A percentile compares a stretch with the other conserved stretches of the same genome.
phyloP scores from a whole-genome alignment of 306 rosid species.

The Dicorynia guianensis region DNA sequence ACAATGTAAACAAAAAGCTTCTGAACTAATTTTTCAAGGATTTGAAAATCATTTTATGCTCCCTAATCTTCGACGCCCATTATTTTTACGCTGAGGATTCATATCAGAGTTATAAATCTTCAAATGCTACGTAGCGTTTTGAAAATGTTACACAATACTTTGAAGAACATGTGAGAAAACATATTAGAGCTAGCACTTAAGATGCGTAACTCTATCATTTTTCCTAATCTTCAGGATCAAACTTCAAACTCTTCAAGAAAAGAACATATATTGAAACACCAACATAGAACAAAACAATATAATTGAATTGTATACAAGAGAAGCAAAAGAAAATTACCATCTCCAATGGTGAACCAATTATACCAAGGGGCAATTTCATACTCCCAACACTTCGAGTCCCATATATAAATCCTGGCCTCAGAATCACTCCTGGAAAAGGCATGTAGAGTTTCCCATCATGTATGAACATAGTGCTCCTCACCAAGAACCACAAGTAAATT shows the following conservation, averaged over 20 bases:
- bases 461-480: not conserved
- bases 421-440: constrained; percentile 78
- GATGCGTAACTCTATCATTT: too few relatives aligned
- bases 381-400: constrained; percentile 93
- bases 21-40: constrained; percentile 32
- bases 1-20: not conserved
- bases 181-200: too few relatives aligned
- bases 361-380: constrained; percentile 80
- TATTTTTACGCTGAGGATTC: too few relatives aligned
- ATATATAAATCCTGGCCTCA: constrained; percentile 95
- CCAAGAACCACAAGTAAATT: constrained; percentile 17
- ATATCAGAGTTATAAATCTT: too few relatives aligned
- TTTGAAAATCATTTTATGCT: not conserved
- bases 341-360: constrained; percentile 88
- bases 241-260: too few relatives aligned
- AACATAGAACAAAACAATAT: too few relatives aligned
- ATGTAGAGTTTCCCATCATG: constrained; percentile 30
- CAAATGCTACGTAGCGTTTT: too few relatives aligned
- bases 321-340: constrained; percentile 63
- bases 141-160: too few relatives aligned
- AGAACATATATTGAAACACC: too few relatives aligned
- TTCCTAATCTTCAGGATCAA: too few relatives aligned
- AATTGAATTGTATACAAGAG: constrained; percentile 4
- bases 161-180: too few relatives aligned
- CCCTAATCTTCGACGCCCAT: too few relatives aligned